Evolutionary conservation across 345 rosid genomes (phyloP), one percentile per base, ranked within the genome.

Genomic region (thale cress (Arabidopsis thaliana)): DNA sequence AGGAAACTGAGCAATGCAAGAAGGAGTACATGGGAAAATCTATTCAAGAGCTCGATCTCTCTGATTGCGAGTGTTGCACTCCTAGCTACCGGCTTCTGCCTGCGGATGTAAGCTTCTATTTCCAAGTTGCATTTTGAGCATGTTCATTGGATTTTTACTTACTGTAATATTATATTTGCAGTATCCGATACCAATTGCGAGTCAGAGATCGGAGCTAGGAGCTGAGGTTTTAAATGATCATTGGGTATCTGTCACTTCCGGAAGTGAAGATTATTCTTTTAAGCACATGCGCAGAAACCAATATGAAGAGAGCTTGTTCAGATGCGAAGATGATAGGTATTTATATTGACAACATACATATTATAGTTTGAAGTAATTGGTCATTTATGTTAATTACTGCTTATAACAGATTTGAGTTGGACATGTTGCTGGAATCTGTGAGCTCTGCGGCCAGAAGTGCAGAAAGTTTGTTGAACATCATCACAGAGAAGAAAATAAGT

Each of bases 191-290:
- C 83, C 91, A 74, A 75, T 85, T 67, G 97, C 85, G 49, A 85
- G 87, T 75, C 84, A 96, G 12, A 92, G 87, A 74, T 89, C 88
- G 53, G 70, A 76, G 28, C 37, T 76, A 53, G 99, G 91, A 63
- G 88, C 92, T 59, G 96, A 86, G 79, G 97, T 95, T 16, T 71
- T 95, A 81, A 95, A 95, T 87, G 97, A 95, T 79, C 87, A 87
- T 69, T 95, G 99, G 99, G 99, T 95, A 14, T 92, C 97, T 67
- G 99, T 89, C 71, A 95, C 99, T 57, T 95, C 99, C 40, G 98
- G 98, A 75, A 94, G 98, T 58, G 98, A 94, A 80, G 98, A 94
- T 83, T 91, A 91, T 75, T 94, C 98, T 34, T 94, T 94, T 72
- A 94, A 90, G 83, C 98, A 91, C 79, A 94, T 94, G 98, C 95